Base-by-base conservation (phyloP, 768 basidiomycete genomes). In the Amanita muscaria region DNA sequence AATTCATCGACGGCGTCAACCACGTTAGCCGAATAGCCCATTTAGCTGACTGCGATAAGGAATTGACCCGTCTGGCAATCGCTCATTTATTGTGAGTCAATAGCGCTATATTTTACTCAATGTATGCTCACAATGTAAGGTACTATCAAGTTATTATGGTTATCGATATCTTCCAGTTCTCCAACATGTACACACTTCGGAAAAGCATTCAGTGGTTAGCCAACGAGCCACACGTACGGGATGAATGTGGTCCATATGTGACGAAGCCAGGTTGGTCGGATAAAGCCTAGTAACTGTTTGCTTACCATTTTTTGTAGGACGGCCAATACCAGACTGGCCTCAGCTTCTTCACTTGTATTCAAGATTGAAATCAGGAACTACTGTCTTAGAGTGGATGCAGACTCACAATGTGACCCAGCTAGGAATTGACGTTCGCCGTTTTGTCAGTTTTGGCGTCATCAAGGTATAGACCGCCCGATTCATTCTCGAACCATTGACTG, bases 81-180 rank as follows among this genome's bases (percentile, higher is more conserved):
- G 82, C 87, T 14, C 96, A 99, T 65, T 74, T 99, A 22, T 63
- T 99, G 90, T 96, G 53, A 64, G 85, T 44, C 21, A 27, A 19
- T 16, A 9, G 18, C 7, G 12, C 27, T 33, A 21, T 21, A 22
- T 12, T 35, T 36, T 24, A 16, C 7, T 34, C 15, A 22, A 35
- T 10, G 46, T 42, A 15, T 22, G n/a, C 30, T 34, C 41, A 54
- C 40, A 56, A 29, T 44, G 3, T 46, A 35, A 93, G 90, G 34
- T 96, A 91, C 57, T 97, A 98, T 59, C 90, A 96, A 65, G 91
- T 93, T 32, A 80, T 96, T 51, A 91, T 98, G 86, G 86, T 82
- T 50, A 80, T 93, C 44, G 96, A 99, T 65, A 89, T 98, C 34
- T 99, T 99, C 60, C 93, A 96, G 60, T 94, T 85, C 61, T 91